Evolutionary conservation across 2,329 filamentous ascomycete genomes (phyloP).

Genomic region (Colletotrichum tabaci): DNA sequence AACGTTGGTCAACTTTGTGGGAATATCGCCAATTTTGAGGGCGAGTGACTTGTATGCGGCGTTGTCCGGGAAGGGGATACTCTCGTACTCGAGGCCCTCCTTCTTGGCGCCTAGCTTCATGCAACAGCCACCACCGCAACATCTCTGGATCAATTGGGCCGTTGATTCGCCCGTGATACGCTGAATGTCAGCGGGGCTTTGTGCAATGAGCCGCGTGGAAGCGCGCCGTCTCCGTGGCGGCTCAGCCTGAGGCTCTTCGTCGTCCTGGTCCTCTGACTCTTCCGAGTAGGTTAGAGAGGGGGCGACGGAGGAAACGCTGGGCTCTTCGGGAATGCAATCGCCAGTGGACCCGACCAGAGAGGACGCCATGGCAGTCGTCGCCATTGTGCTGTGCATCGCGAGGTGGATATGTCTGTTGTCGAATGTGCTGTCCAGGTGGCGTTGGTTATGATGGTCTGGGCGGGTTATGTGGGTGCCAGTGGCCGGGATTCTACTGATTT

Average conservation of each 20-base stretch:
- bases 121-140: conserved; percentile 77
- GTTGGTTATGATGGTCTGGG: conserved; percentile 16
- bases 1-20: conserved; percentile 79
- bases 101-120: conserved; percentile 63
- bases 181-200: conserved; percentile 74
- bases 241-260: conserved; percentile 57
- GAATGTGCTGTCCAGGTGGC: conserved; percentile 15
- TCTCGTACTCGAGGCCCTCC: conserved; percentile 66
- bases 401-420: conserved; percentile 11
- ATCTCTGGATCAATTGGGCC: conserved; percentile 73
- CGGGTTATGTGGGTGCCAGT: conserved; percentile 12
- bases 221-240: conserved; percentile 72
- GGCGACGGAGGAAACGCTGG: conserved; percentile 64
- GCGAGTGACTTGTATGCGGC: conserved; percentile 85
- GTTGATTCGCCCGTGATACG: conserved; percentile 76
- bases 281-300: conserved; percentile 76
- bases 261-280: conserved; percentile 73
- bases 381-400: conserved; percentile 49
- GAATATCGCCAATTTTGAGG: conserved; percentile 82
- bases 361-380: conserved; percentile 54
- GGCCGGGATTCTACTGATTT: conserved; percentile 13
- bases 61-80: conserved; percentile 79
- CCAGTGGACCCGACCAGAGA: conserved; percentile 57
- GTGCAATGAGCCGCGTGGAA: conserved; percentile 77
- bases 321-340: conserved; percentile 62